Conservation (phyloP, 768 basidiomycete genomes). For the Kwoniella heveanensis region DNA sequence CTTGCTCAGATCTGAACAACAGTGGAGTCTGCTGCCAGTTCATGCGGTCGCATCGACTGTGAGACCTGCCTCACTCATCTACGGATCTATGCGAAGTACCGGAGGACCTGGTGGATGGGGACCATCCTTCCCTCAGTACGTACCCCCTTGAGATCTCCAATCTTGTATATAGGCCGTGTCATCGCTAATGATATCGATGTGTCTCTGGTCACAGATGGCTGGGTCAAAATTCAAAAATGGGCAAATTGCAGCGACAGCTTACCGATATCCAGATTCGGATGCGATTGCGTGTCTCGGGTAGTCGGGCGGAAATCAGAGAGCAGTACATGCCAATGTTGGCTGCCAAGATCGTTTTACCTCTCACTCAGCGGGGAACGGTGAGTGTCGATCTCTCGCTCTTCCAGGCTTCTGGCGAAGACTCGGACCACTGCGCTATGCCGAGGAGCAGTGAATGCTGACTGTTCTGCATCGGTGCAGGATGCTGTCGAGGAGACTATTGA, state of each 20-base stretch:
- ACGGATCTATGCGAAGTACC: slow-evolving; percentile 61
- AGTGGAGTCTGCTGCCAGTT: slow-evolving; percentile 91
- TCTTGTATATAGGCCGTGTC: neutral
- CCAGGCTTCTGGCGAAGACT: too few species aligned
- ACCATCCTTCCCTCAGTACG: slow-evolving; percentile 77
- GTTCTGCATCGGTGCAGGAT: slow-evolving; percentile 63
- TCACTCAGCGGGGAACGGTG: slow-evolving; percentile 73
- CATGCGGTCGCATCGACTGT: slow-evolving; percentile 91
- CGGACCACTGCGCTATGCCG: too few species aligned
- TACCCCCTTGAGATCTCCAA: slow-evolving; percentile 21
- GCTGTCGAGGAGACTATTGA: slow-evolving; percentile 80
- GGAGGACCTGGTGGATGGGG: slow-evolving; percentile 39
- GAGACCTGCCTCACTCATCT: slow-evolving; percentile 78
- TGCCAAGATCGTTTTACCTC: slow-evolving; percentile 75
- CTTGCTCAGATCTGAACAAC: slow-evolving; percentile 78
- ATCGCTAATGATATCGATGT: neutral
- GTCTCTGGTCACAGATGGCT: slow-evolving; percentile 70
- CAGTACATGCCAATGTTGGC: slow-evolving; percentile 88
- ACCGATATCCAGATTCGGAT: slow-evolving; percentile 91
- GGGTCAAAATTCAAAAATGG: slow-evolving; percentile 93
- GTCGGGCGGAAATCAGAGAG: slow-evolving; percentile 85
- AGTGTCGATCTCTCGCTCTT: slow-evolving; percentile 53
- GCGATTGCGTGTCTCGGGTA: slow-evolving; percentile 89
- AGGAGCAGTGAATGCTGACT: too few species aligned
- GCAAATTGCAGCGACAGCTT: slow-evolving; percentile 75